Base-by-base conservation (phyloP, 1,284 basidiomycete genomes). In the Austroboletus niveus region DNA sequence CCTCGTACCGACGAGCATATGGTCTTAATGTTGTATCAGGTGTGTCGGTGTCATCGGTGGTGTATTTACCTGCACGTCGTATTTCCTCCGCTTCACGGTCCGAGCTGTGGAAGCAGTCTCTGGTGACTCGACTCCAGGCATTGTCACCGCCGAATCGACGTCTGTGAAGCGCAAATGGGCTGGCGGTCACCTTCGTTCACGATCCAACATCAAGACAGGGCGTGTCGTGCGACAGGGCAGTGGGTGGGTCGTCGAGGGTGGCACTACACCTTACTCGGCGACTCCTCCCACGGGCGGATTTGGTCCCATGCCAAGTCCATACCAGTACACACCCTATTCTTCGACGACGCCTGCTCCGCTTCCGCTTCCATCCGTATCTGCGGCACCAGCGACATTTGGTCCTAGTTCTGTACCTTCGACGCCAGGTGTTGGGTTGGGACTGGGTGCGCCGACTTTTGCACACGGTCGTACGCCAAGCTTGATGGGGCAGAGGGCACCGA, bases 11-110 rank as follows among this genome's bases (percentile, higher is more conserved):
- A 35, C 8, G 15, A 14, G 15, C 32, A n/a, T 45, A 31, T 30
- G 44, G 34, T n/a, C 34, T 35, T 7, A 32, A 36, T 2, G 32
- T 51, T 9, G 53, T 5, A 32, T 14, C 14, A 84, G 84, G 44
- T 83, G 80, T 57, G 82, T 86, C 22, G 89, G 89, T 22, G 87
- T 92, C 47, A 73, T 92, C n/a, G 89, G 89, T 7, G 89, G 89
- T 8, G 79, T 90, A 31, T 91, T 91, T 69, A 86, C 88, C 22
- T 91, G 89, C 69, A 82, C 84, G 63, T 81, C 84, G 40, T 92
- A 89, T 69, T 85, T 86, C 39, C 79, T 91, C 56, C 81, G 83
- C 41, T 76, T 89, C 51, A 81, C 80, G 22, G 75, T 78, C 14
- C 82, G 82, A 46, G 82, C 87, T 4, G 77, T 86, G 45, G 80